Evolutionary conservation across 805 yeast species (phyloP).

Genomic region (Monosporozyma siamensis): DNA sequence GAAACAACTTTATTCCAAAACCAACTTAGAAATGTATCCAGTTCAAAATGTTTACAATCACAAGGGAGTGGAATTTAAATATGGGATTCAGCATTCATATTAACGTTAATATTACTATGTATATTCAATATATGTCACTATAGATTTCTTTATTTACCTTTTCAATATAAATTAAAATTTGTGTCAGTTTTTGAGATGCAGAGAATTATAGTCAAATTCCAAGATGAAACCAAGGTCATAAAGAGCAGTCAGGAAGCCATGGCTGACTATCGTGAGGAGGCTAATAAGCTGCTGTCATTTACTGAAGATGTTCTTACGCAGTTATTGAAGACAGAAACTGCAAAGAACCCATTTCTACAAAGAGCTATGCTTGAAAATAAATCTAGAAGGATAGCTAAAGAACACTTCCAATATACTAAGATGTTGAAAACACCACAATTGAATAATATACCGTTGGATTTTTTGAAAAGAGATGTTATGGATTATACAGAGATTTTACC

Average conservation of each 20-base stretch:
- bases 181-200: no score
- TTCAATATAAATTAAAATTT: no score
- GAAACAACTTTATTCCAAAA: background rate
- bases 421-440: background rate
- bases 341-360: background rate
- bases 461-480: background rate
- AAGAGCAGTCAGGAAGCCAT: background rate
- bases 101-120: background rate
- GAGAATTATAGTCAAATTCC: background rate
- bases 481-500: background rate
- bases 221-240: background rate
- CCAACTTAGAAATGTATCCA: constrained; percentile 18
- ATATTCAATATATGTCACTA: no score
- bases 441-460: background rate
- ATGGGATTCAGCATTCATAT: constrained; percentile 13
- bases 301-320: background rate
- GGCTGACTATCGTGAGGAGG: constrained; percentile 1
- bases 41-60: constrained; percentile 23
- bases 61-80: constrained; percentile 13
- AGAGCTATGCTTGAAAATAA: constrained; percentile 1
- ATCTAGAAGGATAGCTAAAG: background rate
- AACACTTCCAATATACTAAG: background rate
- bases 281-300: background rate
- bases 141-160: no score
- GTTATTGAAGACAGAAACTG: background rate